These are phyloP conservation scores for Phaeosphaeriaceae sp. DNA, from an alignment of 2,329 filamentous ascomycete genomes.

Conservation along the genomic window DNA sequence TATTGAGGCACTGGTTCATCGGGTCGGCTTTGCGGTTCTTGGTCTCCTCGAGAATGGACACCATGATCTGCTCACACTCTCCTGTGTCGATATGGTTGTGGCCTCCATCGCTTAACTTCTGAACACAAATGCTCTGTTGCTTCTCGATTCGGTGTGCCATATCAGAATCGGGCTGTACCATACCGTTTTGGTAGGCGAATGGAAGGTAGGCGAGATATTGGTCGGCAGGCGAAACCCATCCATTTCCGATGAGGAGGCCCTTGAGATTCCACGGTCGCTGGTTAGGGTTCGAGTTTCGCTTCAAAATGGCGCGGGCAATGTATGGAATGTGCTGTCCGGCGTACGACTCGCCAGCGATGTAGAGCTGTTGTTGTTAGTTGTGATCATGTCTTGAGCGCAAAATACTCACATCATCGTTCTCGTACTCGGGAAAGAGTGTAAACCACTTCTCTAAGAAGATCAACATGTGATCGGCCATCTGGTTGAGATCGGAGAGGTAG, in stretches of 20 bases:
- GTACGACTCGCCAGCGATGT: slow-evolving; percentile 94
- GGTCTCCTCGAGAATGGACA: slow-evolving; percentile 73
- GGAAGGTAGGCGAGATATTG: slow-evolving; percentile 89
- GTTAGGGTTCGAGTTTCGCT: slow-evolving; percentile 73
- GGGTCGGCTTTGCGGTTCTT: slow-evolving; percentile 61
- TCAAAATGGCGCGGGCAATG: slow-evolving; percentile 88
- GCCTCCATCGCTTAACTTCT: slow-evolving; percentile 64
- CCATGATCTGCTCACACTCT: slow-evolving; percentile 79
- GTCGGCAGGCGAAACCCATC: slow-evolving; percentile 90
- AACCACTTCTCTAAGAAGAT: slow-evolving; percentile 93
- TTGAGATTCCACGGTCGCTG: slow-evolving; percentile 75
- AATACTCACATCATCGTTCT: slow-evolving; percentile 82
- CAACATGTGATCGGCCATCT: slow-evolving; percentile 90
- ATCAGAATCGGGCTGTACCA: slow-evolving; percentile 73
- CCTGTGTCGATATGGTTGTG: slow-evolving; percentile 70
- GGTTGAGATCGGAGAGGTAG: slow-evolving; percentile 81
- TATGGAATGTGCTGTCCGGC: slow-evolving; percentile 98
- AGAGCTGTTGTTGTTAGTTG: slow-evolving; percentile 67
- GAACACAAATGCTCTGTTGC: slow-evolving; percentile 72
- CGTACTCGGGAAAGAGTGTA: slow-evolving; percentile 86
- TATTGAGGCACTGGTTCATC: slow-evolving; percentile 77
- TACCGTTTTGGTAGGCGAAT: slow-evolving; percentile 77
- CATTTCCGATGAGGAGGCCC: slow-evolving; percentile 93
- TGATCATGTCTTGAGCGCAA: background rate
- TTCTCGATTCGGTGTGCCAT: slow-evolving; percentile 70